Percentiles rank a stretch among this genome's conserved stretches.
These are phyloP conservation scores for Penicillium frequentans DNA, from an alignment of 2,329 filamentous ascomycete genomes.

Conservation along the genomic window DNA sequence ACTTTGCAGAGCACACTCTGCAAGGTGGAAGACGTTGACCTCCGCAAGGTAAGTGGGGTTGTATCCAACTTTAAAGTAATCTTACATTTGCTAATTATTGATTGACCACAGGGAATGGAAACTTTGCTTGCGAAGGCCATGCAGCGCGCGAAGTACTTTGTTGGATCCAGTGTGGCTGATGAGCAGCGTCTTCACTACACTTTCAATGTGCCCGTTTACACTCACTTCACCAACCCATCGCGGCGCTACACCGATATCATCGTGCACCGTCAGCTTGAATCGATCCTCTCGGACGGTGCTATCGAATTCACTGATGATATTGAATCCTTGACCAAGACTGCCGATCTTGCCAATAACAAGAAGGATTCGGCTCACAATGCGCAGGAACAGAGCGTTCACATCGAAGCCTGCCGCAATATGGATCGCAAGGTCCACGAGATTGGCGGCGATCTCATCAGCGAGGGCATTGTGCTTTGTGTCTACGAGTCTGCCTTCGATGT, in stretches of 20 bases:
- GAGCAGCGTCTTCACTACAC: slow-evolving; percentile 85
- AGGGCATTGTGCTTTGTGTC: slow-evolving; percentile 93
- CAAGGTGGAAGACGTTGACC: slow-evolving; percentile 81
- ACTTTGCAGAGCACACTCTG: slow-evolving; percentile 92
- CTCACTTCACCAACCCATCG: slow-evolving; percentile 94
- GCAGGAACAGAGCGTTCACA: slow-evolving; percentile 98
- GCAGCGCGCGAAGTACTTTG: slow-evolving; percentile 93
- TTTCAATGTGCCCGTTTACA: slow-evolving; percentile 90
- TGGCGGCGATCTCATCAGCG: slow-evolving; percentile 88
- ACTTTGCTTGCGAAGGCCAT: slow-evolving; percentile 92
- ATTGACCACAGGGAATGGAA: slow-evolving; percentile 72
- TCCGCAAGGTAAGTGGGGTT: slow-evolving; percentile 66
- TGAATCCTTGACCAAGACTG: slow-evolving; percentile 84
- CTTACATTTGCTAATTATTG: slow-evolving; percentile 7
- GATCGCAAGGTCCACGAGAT: slow-evolving; percentile 84
- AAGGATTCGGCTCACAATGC: slow-evolving; percentile 97
- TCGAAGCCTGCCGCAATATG: slow-evolving; percentile 95
- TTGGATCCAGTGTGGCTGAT: slow-evolving; percentile 74
- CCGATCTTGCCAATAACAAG: slow-evolving; percentile 96
- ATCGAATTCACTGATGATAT: slow-evolving; percentile 87
- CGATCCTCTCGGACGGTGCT: slow-evolving; percentile 76
- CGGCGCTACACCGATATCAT: slow-evolving; percentile 93
- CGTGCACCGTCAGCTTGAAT: slow-evolving; percentile 91
- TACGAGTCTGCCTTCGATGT: slow-evolving; percentile 99
- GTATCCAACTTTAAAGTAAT: neutral